phyloP scores from a whole-genome alignment of 2,329 filamentous ascomycete species.

The Ceratocystis variospora region DNA sequence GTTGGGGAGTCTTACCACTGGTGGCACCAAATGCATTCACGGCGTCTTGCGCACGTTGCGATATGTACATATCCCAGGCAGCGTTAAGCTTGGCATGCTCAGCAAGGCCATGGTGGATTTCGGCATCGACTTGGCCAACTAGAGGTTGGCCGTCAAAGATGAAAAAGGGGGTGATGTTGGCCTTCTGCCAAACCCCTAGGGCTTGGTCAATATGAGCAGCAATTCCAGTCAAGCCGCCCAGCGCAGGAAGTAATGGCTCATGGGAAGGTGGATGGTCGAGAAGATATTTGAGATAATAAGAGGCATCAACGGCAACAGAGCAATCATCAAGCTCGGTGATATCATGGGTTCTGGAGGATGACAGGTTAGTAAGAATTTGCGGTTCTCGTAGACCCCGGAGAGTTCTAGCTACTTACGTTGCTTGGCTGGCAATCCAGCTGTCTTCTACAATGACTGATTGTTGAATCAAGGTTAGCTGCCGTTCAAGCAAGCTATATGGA shows the following conservation, averaged over 20 bases:
- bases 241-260: slow-evolving; percentile 78
- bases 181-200: slow-evolving; percentile 54
- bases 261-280: slow-evolving; percentile 56
- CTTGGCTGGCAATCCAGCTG: slow-evolving; percentile 30
- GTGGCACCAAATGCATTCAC: slow-evolving; percentile 71
- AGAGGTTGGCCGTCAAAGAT: slow-evolving; percentile 82
- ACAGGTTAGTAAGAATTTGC: not conserved
- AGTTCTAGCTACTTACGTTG: slow-evolving; percentile 24
- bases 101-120: slow-evolving; percentile 47
- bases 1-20: slow-evolving; percentile 43
- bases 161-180: slow-evolving; percentile 67
- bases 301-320: slow-evolving; percentile 74
- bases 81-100: slow-evolving; percentile 59
- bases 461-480: slow-evolving; percentile 3
- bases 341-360: slow-evolving; percentile 37
- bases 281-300: slow-evolving; percentile 71
- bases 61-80: slow-evolving; percentile 80
- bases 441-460: slow-evolving; percentile 28
- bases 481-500: slow-evolving; percentile 4
- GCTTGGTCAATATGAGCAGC: slow-evolving; percentile 62
- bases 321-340: slow-evolving; percentile 60
- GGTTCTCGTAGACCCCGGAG: too few species aligned
- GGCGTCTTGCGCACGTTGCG: slow-evolving; percentile 63
- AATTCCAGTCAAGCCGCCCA: slow-evolving; percentile 77
- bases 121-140: slow-evolving; percentile 58